These are phyloP conservation scores for Globisporangium nodosum DNA, from an alignment of 352 stramenopile genomes.

Conservation along the genomic window DNA sequence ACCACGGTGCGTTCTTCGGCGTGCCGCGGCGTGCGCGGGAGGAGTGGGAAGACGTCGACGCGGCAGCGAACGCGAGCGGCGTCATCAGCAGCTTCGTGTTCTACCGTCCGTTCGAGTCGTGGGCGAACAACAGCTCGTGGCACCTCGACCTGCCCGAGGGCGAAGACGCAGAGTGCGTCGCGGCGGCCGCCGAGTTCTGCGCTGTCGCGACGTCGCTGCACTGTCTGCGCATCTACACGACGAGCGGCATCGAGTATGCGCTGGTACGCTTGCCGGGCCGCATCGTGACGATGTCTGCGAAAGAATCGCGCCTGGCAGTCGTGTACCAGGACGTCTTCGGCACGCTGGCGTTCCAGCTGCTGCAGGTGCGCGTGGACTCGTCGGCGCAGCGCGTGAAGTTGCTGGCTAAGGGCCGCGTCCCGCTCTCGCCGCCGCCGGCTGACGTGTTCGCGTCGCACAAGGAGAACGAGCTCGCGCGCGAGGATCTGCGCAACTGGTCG, in stretches of 20 bases:
- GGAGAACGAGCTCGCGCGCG: slow-evolving; percentile 40
- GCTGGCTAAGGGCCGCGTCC: slow-evolving; percentile 41
- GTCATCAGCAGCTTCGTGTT: slow-evolving; percentile 71
- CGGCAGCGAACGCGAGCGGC: slow-evolving; percentile 21
- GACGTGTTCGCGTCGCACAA: slow-evolving; percentile 73
- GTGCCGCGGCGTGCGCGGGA: slow-evolving; percentile 53
- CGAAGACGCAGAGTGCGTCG: slow-evolving; percentile 73
- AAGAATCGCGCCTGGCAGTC: slow-evolving; percentile 49
- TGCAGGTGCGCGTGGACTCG: slow-evolving; percentile 35
- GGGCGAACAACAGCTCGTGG: slow-evolving; percentile 77
- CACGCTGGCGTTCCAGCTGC: slow-evolving; percentile 46
- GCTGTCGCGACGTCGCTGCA: slow-evolving; percentile 70
- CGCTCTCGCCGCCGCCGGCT: slow-evolving; percentile 45
- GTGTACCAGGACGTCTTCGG: slow-evolving; percentile 53
- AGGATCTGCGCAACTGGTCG: slow-evolving; percentile 43
- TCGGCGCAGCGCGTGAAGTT: slow-evolving; percentile 38
- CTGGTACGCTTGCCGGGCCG: slow-evolving; percentile 55
- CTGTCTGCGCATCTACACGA: slow-evolving; percentile 68
- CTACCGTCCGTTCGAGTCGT: slow-evolving; percentile 83
- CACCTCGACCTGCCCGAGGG: slow-evolving; percentile 56
- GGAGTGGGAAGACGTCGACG: slow-evolving; percentile 56
- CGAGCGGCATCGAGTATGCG: slow-evolving; percentile 58
- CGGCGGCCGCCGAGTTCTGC: slow-evolving; percentile 56
- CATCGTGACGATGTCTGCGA: slow-evolving; percentile 68
- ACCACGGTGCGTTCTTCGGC: slow-evolving; percentile 71